A percentile compares a stretch with the other conserved stretches of the same genome.
Conservation (phyloP, 2,329 filamentous ascomycete species). For the Microcyclospora pomicola region DNA sequence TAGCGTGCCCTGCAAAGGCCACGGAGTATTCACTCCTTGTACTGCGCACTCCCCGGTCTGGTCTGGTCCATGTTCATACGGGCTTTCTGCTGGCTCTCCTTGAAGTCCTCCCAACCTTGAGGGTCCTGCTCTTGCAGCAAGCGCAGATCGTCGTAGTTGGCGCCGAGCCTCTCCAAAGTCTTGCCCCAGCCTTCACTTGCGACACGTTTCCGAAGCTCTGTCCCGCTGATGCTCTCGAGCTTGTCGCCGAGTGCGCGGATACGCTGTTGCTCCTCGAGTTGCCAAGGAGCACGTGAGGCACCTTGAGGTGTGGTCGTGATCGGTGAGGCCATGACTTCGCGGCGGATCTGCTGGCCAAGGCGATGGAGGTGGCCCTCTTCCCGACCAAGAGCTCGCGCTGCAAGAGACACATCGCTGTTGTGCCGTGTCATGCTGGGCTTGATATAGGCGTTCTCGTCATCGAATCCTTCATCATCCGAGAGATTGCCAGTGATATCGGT, state of each 20-base stretch:
- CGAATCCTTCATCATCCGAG: conserved; percentile 19
- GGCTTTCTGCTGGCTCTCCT: conserved; percentile 23
- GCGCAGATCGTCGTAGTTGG: conserved; percentile 54
- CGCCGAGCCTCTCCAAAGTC: conserved; percentile 48
- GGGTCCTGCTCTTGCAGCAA: conserved; percentile 37
- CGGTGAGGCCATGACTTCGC: conserved; percentile 44
- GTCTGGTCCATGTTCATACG: conserved; percentile 14
- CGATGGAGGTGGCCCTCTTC: conserved; percentile 61
- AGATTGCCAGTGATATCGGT: conserved; percentile 12
- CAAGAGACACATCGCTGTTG: conserved; percentile 54
- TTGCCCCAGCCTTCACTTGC: conserved; percentile 44
- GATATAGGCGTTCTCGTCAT: conserved; percentile 17
- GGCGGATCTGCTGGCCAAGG: conserved; percentile 51
- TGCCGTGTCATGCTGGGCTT: conserved; percentile 38
- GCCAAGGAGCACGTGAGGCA: not conserved
- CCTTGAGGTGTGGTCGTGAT: conserved; percentile 2
- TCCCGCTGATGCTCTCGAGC: conserved; percentile 41
- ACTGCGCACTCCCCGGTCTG: conserved; percentile 4
- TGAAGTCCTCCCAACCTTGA: conserved; percentile 22
- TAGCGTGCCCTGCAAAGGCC: too few species aligned
- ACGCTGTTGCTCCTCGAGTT: conserved; percentile 22
- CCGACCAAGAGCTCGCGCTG: conserved; percentile 47
- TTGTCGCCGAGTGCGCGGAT: conserved; percentile 26
- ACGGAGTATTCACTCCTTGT: too few species aligned
- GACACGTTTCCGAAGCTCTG: conserved; percentile 49